A percentile compares a stretch with the other conserved stretches of the same genome.
Conservation (phyloP, 169 alveolate species). For the Eimeria zaria region DNA sequence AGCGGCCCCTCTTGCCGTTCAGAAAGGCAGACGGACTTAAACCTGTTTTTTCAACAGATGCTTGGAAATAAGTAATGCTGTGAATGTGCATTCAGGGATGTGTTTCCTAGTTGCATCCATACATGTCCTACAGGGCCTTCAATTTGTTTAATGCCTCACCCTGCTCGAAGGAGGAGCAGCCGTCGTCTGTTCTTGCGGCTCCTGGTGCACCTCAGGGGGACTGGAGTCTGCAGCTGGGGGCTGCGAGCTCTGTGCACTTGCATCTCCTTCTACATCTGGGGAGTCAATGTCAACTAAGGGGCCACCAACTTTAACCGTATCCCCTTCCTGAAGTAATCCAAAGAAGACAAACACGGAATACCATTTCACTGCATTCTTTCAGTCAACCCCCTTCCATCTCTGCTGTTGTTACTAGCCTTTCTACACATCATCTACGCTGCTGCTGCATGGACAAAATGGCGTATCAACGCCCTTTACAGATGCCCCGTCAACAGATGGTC, state of each 20-base stretch:
- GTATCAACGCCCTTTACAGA: no score
- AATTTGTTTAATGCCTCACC: not conserved
- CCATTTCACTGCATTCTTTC: not conserved
- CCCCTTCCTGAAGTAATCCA: slow-evolving; percentile 87
- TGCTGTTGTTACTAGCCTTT: no score
- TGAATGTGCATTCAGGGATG: not conserved
- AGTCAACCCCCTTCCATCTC: not conserved
- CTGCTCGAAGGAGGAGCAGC: not conserved
- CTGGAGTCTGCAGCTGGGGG: not conserved
- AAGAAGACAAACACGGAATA: not conserved
- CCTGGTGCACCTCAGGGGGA: not conserved
- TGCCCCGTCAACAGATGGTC: no score
- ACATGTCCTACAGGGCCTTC: no score
- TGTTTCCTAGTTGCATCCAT: not conserved
- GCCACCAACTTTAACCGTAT: slow-evolving; percentile 90
- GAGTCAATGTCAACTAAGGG: slow-evolving; percentile 93
- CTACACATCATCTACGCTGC: no score
- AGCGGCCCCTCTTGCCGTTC: no score
- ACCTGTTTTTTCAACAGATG: no score
- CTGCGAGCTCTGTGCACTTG: not conserved
- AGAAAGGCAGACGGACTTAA: no score
- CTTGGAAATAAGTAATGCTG: no score
- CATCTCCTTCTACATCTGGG: slow-evolving; percentile 84
- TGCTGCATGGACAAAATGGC: no score
- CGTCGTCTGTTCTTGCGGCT: not conserved